These are phyloP conservation scores for Skeletonema marinoi DNA, from an alignment of 108 stramenopile genomes.

Conservation along the genomic window DNA sequence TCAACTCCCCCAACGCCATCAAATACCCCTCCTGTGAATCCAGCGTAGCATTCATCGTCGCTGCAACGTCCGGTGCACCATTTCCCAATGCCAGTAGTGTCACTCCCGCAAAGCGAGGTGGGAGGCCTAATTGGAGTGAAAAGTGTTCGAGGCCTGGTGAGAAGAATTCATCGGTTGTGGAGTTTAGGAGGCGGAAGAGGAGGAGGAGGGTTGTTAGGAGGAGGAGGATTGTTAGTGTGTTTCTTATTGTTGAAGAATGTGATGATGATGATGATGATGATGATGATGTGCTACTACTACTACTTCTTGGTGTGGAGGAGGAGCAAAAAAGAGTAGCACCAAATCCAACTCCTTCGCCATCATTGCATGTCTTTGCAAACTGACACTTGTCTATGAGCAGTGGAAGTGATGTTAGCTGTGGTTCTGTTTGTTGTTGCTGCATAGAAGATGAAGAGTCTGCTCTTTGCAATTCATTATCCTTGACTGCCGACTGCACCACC, in stretches of 20 bases:
- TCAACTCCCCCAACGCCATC: constrained; percentile 88
- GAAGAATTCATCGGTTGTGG: constrained; percentile 97
- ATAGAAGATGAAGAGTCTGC: neutral
- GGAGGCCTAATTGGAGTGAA: constrained; percentile 78
- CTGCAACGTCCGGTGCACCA: constrained; percentile 96
- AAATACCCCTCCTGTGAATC: constrained; percentile 80
- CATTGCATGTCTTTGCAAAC: constrained; percentile 83
- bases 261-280: constrained; percentile 13
- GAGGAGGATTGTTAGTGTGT: constrained; percentile 40
- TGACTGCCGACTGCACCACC: no score
- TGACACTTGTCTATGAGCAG: constrained; percentile 53
- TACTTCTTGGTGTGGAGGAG: constrained; percentile 33
- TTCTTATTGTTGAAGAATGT: constrained; percentile 30
- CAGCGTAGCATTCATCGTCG: constrained; percentile 87
- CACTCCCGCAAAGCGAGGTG: constrained; percentile 96
- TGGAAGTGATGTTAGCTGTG: neutral
- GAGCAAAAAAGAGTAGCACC: constrained; percentile 55
- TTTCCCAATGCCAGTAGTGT: constrained; percentile 98
- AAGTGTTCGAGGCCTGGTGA: constrained; percentile 93
- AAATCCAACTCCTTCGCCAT: constrained; percentile 53
- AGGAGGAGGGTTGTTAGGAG: constrained; percentile 39
- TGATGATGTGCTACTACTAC: neutral
- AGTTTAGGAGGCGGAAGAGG: constrained; percentile 87
- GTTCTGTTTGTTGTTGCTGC: neutral
- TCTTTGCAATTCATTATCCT: no score